These are phyloP conservation scores for Penicillium paneum DNA, from an alignment of 2,329 filamentous ascomycete genomes.

Conservation along the genomic window DNA sequence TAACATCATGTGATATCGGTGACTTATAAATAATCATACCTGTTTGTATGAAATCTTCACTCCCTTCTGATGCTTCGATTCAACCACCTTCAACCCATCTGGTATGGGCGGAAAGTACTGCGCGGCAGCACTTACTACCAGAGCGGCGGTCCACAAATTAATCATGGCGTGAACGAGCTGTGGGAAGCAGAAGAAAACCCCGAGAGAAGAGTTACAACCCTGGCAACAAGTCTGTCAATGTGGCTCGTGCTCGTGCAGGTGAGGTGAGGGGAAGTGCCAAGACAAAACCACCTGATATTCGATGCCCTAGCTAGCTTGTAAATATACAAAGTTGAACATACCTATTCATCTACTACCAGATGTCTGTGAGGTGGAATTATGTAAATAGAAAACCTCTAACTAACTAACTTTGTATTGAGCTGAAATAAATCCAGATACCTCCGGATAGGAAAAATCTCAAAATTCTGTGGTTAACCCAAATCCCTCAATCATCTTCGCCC, in stretches of 20 bases:
- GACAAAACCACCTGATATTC: neutral
- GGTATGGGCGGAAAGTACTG: slow-evolving; percentile 44
- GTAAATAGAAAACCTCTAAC: neutral
- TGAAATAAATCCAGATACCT: neutral
- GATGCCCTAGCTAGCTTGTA: neutral
- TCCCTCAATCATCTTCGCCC: neutral
- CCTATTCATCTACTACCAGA: neutral
- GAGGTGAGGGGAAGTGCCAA: neutral
- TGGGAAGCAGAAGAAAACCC: neutral
- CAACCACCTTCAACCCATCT: slow-evolving; percentile 40
- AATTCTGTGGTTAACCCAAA: neutral
- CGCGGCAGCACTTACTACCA: slow-evolving; percentile 23
- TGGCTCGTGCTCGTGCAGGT: neutral
- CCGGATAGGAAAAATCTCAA: neutral
- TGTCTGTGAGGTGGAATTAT: neutral
- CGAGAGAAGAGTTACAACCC: neutral
- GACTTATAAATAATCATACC: slow-evolving; percentile 25
- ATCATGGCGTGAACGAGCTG: neutral
- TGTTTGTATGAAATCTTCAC: slow-evolving; percentile 48
- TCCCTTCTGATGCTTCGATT: slow-evolving; percentile 44
- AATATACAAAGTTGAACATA: neutral
- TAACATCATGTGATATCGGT: neutral
- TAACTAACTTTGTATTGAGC: neutral
- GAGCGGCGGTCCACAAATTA: slow-evolving; percentile 3
- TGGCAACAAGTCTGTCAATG: no score